A percentile compares a stretch with the other conserved stretches of the same genome.
Conservation (phyloP, 2,329 filamentous ascomycete species). For the Elsinoe arachidis region DNA sequence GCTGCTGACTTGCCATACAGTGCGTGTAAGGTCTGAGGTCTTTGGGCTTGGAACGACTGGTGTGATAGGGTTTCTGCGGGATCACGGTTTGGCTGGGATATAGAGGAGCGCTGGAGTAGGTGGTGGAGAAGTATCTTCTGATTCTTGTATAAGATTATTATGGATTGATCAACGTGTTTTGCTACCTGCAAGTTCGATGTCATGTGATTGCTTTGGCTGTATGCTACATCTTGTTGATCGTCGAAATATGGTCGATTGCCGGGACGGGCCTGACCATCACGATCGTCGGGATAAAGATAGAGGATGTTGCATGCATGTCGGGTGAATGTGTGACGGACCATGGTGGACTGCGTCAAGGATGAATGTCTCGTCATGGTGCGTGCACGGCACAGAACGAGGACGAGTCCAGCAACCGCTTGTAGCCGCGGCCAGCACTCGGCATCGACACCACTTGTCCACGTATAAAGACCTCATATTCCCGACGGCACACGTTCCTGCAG, state of each 20-base stretch:
- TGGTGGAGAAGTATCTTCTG: not conserved
- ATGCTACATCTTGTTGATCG: not conserved
- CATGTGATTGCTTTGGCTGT: no score
- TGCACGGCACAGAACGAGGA: not conserved
- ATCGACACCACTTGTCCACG: not conserved
- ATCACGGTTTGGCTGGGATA: not conserved
- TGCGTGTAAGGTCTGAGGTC: not conserved
- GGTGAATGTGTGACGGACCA: not conserved
- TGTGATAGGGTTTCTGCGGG: not conserved
- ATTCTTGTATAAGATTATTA: constrained; percentile 2
- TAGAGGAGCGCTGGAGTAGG: not conserved
- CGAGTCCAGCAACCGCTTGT: not conserved
- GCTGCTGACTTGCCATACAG: not conserved
- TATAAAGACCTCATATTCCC: not conserved
- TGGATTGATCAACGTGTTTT: not conserved
- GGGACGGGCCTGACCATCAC: constrained; percentile 3
- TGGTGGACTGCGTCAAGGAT: not conserved
- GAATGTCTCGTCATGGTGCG: not conserved
- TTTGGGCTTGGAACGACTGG: not conserved
- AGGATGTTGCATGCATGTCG: not conserved
- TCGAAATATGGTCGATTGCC: not conserved
- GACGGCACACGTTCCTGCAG: not conserved
- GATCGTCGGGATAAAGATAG: not conserved
- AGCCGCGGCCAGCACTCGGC: not conserved
- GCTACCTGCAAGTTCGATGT: no score